These are phyloP conservation scores for Zalaria sp. DNA, from an alignment of 2,329 filamentous ascomycete genomes.

Conservation along the genomic window DNA sequence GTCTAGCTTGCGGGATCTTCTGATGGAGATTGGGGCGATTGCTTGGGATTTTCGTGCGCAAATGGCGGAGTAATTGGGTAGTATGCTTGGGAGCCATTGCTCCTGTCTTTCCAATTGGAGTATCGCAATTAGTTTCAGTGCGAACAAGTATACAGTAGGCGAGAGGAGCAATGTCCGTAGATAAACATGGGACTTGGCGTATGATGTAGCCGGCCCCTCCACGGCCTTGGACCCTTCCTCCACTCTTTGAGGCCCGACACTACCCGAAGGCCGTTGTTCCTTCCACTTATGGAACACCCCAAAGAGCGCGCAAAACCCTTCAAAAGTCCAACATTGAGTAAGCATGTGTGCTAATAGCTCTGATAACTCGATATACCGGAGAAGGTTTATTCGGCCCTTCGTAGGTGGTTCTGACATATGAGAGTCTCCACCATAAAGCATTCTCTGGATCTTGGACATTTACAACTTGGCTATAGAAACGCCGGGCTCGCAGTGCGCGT, in stretches of 20 bases:
- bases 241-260: too few species aligned
- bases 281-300: too few species aligned
- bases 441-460: background rate
- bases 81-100: slow-evolving; percentile 1
- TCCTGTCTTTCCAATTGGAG: background rate
- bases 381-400: too few species aligned
- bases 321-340: too few species aligned
- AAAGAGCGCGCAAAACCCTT: too few species aligned
- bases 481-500: background rate
- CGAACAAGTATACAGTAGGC: background rate
- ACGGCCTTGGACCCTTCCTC: too few species aligned
- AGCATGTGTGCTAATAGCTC: too few species aligned
- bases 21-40: background rate
- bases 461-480: background rate
- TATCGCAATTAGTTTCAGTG: background rate
- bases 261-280: too few species aligned
- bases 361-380: too few species aligned
- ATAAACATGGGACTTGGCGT: too few species aligned
- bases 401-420: background rate
- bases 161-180: background rate
- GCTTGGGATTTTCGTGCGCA: too few species aligned
- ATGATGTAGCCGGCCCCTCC: too few species aligned
- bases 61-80: background rate
- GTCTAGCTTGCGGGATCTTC: background rate
- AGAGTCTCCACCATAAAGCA: background rate